phyloP scores from a whole-genome alignment of 352 stramenopile genomes.

The Globisporangium iwayamae region DNA sequence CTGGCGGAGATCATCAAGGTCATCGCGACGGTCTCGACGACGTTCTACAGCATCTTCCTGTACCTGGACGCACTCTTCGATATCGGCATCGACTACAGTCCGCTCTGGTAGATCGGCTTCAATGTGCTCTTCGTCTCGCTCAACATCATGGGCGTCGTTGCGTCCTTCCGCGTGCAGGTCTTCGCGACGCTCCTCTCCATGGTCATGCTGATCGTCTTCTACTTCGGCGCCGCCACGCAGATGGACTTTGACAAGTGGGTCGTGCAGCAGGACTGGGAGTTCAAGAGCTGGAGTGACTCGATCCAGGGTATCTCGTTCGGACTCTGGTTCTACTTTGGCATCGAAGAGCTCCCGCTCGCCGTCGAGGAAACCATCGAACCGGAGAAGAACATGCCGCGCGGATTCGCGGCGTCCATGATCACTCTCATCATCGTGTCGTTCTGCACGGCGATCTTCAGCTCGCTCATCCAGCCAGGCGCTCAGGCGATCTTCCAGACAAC shows the following conservation, averaged over 20 bases:
- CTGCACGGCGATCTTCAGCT: conserved; percentile 55
- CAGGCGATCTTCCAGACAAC: conserved; percentile 28
- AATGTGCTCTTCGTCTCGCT: conserved; percentile 55
- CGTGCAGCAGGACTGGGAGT: conserved; percentile 47
- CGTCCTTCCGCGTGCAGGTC: conserved; percentile 62
- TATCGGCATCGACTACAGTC: conserved; percentile 28
- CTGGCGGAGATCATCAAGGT: conserved; percentile 68
- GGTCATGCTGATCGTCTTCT: conserved; percentile 54
- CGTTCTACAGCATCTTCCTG: conserved; percentile 49
- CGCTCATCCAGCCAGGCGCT: conserved; percentile 47
- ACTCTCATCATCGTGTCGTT: conserved; percentile 52
- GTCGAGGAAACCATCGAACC: conserved; percentile 73
- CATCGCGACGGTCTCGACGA: conserved; percentile 40
- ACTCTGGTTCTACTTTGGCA: conserved; percentile 76
- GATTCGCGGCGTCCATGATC: conserved; percentile 49
- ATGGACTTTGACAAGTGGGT: conserved; percentile 60
- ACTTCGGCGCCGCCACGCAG: conserved; percentile 42
- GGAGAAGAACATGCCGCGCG: conserved; percentile 61
- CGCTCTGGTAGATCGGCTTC: conserved; percentile 57
- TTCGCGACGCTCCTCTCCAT: conserved; percentile 45
- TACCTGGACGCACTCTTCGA: conserved; percentile 59
- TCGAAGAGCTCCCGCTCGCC: conserved; percentile 68
- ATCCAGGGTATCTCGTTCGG: conserved; percentile 56
- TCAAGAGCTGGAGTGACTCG: conserved; percentile 34
- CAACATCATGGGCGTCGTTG: conserved; percentile 57